These are phyloP conservation scores for Phytophthora capsici DNA, from an alignment of 352 stramenopile species.

Conservation along the genomic window DNA sequence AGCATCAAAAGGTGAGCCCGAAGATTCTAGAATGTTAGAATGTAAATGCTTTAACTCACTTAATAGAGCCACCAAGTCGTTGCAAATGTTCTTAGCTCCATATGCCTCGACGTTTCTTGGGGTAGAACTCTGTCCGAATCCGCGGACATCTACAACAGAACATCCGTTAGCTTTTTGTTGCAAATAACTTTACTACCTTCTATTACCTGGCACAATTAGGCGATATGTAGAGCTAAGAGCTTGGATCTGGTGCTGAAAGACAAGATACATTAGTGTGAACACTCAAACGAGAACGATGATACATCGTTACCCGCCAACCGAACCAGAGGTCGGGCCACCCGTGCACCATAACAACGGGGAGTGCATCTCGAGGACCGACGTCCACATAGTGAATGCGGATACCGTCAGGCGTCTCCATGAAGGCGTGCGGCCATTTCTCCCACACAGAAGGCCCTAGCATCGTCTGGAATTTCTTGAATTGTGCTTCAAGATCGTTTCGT, in stretches of 20 bases:
- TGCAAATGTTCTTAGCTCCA: slow-evolving; percentile 55
- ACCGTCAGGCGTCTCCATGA: slow-evolving; percentile 35
- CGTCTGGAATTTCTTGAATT: neutral
- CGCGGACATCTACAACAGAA: slow-evolving; percentile 47
- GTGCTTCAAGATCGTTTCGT: slow-evolving; percentile 26
- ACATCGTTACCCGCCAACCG: slow-evolving; percentile 49
- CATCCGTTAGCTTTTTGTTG: neutral
- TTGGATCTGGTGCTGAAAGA: slow-evolving; percentile 51
- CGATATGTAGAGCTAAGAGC: slow-evolving; percentile 51
- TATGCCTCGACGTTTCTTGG: slow-evolving; percentile 44
- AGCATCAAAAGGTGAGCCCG: neutral
- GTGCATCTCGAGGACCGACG: slow-evolving; percentile 50
- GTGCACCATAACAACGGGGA: slow-evolving; percentile 72
- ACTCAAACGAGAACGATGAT: no score
- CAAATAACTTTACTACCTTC: neutral
- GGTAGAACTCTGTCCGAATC: slow-evolving; percentile 57
- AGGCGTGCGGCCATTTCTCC: slow-evolving; percentile 43
- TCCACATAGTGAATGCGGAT: slow-evolving; percentile 68
- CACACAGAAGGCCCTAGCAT: slow-evolving; percentile 22
- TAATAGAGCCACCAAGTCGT: slow-evolving; percentile 47
- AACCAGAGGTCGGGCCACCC: slow-evolving; percentile 84
- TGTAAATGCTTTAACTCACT: slow-evolving; percentile 30
- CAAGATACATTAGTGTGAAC: neutral
- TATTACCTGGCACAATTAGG: slow-evolving; percentile 54
- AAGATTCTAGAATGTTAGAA: neutral